A percentile compares a stretch with the other conserved stretches of the same genome.
phyloP scores from a whole-genome alignment of 176 grass and related monocot genomes.

The Aegilops speltoides region DNA sequence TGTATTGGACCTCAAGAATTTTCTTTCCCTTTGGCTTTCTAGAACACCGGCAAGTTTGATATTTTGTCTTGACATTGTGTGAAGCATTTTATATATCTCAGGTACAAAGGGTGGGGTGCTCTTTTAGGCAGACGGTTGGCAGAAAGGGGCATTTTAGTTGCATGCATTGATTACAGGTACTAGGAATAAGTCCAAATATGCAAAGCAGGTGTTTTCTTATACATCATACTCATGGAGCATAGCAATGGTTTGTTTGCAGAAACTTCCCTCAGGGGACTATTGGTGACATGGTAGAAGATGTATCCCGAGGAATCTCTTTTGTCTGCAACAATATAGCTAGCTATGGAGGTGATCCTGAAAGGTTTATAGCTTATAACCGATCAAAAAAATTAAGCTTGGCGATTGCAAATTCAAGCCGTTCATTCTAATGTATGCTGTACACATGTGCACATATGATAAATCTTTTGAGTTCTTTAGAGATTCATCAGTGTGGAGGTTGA shows the following conservation, averaged over 20 bases:
- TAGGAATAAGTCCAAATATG: not conserved
- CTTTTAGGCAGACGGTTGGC: constrained; percentile 94
- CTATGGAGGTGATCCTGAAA: constrained; percentile 88
- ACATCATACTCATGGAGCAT: constrained; percentile 25
- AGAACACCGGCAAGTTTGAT: not conserved
- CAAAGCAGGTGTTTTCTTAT: constrained; percentile 10
- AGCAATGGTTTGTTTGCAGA: constrained; percentile 50
- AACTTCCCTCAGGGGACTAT: constrained; percentile 98
- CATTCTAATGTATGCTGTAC: not conserved
- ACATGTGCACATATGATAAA: not conserved
- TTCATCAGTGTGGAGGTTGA: not conserved
- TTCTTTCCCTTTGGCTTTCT: not conserved
- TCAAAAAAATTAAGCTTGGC: not conserved
- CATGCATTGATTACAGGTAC: constrained; percentile 96
- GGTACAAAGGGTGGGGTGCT: constrained; percentile 97
- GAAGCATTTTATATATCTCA: constrained; percentile 18
- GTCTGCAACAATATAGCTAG: constrained; percentile 76
- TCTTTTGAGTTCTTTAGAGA: not conserved
- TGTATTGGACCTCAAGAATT: not conserved
- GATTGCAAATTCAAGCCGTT: not conserved
- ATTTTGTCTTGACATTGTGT: not conserved
- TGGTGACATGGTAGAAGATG: constrained; percentile 87
- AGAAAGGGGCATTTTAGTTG: constrained; percentile 94
- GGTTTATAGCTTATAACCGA: constrained; percentile 47
- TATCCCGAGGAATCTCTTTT: constrained; percentile 80